Base-by-base conservation (phyloP, 306 rosid genomes). In the Dalbergia oliveri region DNA sequence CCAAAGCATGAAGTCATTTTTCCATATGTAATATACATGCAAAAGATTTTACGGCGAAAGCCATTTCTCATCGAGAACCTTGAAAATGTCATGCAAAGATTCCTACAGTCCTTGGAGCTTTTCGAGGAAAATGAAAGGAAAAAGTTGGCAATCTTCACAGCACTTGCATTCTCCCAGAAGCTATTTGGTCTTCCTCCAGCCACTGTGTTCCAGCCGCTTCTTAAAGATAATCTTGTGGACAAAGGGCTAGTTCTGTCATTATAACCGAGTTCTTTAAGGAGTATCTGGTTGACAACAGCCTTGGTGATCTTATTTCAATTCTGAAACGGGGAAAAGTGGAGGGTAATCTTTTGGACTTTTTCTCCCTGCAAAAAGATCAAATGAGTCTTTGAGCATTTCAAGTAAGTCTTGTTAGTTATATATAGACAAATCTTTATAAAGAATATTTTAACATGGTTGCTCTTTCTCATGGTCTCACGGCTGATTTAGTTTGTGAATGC, bases 151-250 rank as follows among this genome's bases (percentile, higher is more conserved):
- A 93, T 93, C 80, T 95, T 95, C 89, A 96, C 99, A 3, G 99
- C 99, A 41, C 98, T 96, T 73, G 98, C 99, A 50, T 96, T 96
- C 84, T 96, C 99, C 43, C 99, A 96, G 93, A 96, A 96, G 91
- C 90, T 96, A 11, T 96, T 98, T 11, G 99, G 99, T 71, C 97
- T 96, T 49, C 99, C 98, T 33, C 99, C 99, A 0, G 99, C 93
- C 83, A 93, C 99, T 12, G 99, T 96, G 44, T 86, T 96, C 89
- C 98, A 96, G 83, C 99, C 98, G 71, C 87, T 96, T 83, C 97
- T 96, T 56, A 93, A 93, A 88, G 99, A 96, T 81, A 96, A 96
- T 79, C 99, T 96, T 84, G 99, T 96, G 83, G 98, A 86, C 89
- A 96, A 96, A 85, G 98, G 99, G 91, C 84, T 96, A 90, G 99